These are phyloP conservation scores for Coemansia sp. DNA, from an alignment of 192 early-diverging fungal genomes.

Conservation along the genomic window DNA sequence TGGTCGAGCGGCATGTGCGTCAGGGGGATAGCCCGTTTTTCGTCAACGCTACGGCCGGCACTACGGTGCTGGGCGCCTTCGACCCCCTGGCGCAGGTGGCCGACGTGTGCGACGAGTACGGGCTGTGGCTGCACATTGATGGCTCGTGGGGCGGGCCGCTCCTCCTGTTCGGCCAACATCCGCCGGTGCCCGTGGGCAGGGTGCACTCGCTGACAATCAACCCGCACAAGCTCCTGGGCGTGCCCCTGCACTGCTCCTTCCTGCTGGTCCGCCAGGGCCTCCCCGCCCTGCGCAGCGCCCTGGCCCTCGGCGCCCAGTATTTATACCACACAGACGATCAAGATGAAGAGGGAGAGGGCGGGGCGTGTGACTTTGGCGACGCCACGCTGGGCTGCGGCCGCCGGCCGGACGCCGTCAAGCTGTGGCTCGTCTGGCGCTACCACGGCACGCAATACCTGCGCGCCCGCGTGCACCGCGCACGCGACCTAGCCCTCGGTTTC, in stretches of 20 bases:
- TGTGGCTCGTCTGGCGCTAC: conserved; percentile 77
- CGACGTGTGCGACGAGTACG: conserved; percentile 56
- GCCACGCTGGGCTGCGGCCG: conserved; percentile 78
- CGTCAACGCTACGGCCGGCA: conserved; percentile 80
- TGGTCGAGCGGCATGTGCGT: conserved; percentile 43
- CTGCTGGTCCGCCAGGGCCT: conserved; percentile 58
- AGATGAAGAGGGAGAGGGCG: background rate
- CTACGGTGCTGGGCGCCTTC: conserved; percentile 80
- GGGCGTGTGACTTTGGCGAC: conserved; percentile 66
- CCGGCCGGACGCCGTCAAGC: conserved; percentile 72
- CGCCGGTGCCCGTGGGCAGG: conserved; percentile 21
- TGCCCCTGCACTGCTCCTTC: conserved; percentile 76
- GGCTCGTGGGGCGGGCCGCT: conserved; percentile 76
- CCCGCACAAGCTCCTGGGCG: conserved; percentile 81
- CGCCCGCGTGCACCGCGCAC: conserved; percentile 57
- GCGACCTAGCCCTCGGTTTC: conserved; percentile 54
- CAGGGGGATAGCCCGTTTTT: conserved; percentile 67
- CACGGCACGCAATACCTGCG: conserved; percentile 64
- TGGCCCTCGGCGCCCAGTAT: conserved; percentile 65
- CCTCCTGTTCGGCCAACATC: conserved; percentile 57
- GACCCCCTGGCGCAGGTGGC: conserved; percentile 66
- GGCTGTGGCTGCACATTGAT: conserved; percentile 76
- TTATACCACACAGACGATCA: conserved; percentile 55
- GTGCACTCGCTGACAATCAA: conserved; percentile 69
- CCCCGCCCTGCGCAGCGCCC: conserved; percentile 57